Evolutionary conservation across 352 stramenopile genomes (phyloP).

Genomic region (Phytophthora quininea): DNA sequence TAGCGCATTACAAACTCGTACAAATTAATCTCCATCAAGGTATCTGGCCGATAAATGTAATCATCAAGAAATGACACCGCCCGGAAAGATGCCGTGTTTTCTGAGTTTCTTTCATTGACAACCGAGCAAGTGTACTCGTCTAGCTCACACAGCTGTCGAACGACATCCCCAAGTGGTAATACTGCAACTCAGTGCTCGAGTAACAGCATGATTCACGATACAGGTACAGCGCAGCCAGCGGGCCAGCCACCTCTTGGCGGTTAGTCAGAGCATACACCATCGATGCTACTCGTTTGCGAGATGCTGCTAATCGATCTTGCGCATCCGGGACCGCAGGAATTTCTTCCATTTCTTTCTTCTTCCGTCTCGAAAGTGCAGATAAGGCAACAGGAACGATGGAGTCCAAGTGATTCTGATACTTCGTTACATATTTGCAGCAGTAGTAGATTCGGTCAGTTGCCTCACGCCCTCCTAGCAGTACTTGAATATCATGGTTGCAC

Average conservation of each 20-base stretch:
- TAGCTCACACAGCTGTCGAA: not conserved
- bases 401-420: slow-evolving; percentile 1
- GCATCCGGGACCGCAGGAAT: not conserved
- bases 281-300: slow-evolving; percentile 1
- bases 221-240: not conserved
- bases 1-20: not conserved
- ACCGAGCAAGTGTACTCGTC: not conserved
- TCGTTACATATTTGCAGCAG: slow-evolving; percentile 3
- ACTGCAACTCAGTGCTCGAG: not conserved
- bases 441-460: slow-evolving; percentile 7
- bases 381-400: slow-evolving; percentile 2
- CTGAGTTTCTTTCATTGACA: not conserved
- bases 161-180: not conserved
- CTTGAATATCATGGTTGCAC: slow-evolving; percentile 3
- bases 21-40: not conserved
- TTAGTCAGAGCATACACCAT: slow-evolving; percentile 3
- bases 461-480: not conserved
- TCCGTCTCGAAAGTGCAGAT: not conserved
- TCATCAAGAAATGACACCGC: not conserved
- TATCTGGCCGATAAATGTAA: not conserved
- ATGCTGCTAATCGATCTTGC: not conserved
- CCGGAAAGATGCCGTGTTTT: not conserved
- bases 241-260: slow-evolving; percentile 1
- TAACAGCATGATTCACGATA: slow-evolving; percentile 3
- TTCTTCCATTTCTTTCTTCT: not conserved